Percentiles rank a stretch among this genome's conserved stretches.
Evolutionary conservation across 2,329 filamentous ascomycete species (phyloP).

Genomic region (Blastomyces gilchristii): DNA sequence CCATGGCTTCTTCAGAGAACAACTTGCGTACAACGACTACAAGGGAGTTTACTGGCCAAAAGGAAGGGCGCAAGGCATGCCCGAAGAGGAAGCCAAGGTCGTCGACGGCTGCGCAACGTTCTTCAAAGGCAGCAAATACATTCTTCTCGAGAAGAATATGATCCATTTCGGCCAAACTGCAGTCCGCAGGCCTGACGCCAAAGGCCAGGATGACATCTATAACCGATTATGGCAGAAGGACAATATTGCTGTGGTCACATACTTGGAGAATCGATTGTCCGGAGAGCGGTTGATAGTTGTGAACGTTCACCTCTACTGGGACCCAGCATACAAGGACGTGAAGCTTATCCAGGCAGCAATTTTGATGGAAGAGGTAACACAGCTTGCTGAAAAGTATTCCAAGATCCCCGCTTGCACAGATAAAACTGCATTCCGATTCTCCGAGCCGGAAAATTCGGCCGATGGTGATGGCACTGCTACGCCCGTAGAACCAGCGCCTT

Average conservation of each 20-base stretch:
- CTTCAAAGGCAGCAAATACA: conserved; percentile 90
- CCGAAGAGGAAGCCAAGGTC: conserved; percentile 72
- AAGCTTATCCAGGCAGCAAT: conserved; percentile 95
- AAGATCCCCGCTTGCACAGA: conserved; percentile 71
- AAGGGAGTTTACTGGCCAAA: conserved; percentile 91
- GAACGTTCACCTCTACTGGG: conserved; percentile 93
- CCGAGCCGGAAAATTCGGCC: conserved; percentile 38
- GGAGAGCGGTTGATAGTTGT: conserved; percentile 87
- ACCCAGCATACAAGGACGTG: conserved; percentile 80
- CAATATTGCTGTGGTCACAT: conserved; percentile 84
- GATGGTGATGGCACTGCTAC: conserved; percentile 37
- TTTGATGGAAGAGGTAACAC: conserved; percentile 81
- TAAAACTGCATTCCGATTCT: conserved; percentile 49
- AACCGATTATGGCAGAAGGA: conserved; percentile 98
- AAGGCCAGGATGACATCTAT: conserved; percentile 93
- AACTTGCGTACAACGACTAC: conserved; percentile 78
- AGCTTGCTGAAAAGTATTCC: conserved; percentile 74
- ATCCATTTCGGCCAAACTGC: conserved; percentile 87
- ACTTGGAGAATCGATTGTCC: conserved; percentile 83
- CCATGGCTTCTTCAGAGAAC: conserved; percentile 80
- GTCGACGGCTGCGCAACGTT: conserved; percentile 97
- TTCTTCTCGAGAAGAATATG: conserved; percentile 85
- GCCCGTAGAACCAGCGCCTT: conserved; percentile 58
- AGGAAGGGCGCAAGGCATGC: conserved; percentile 82
- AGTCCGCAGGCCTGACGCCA: conserved; percentile 93